Evolutionary conservation across 257 asterid species (phyloP), one percentile per base, ranked within the genome.

Genomic region (Catharanthus roseus): DNA sequence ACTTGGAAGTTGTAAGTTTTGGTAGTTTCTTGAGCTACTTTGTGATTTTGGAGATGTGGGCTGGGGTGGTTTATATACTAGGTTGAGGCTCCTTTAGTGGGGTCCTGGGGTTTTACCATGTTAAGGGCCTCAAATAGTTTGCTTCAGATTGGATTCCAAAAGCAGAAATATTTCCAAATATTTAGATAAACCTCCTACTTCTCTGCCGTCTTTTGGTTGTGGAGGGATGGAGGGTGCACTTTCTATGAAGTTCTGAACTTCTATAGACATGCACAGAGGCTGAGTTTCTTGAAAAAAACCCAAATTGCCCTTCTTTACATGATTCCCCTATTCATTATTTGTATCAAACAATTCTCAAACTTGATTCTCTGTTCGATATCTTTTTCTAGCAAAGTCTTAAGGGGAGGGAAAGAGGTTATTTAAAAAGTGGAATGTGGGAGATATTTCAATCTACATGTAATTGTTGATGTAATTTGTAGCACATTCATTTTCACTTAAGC

Each of bases 271-370:
- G 81, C 39, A 77, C 67, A 65, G 72, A 38, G 65, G 31, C 49
- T 36, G 3, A 44, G 3, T 36, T 29, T 64, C 41, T 64, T 3
- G 45, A 28, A 65, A 62, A n/a, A 75, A 26, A 29, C 70, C 31
- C 71, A 80, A 74, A 71, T 73, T 78, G 64, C 72, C 28, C 80
- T 69, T 68, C 80, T 76, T 82, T 80, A 21, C 61, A 69, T 47
- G 81, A 83, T 89, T 81, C 88, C 69, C 72, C 42, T 72, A 23
- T 78, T 87, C 83, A 79, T 85, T 85, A 89, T 73, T 85, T 83
- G 67, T 3, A 50, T 73, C 66, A 58, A 76, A 73, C 77, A 36
- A 76, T 55, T 74, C 12, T 72, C 28, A 68, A 74, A 28, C 63
- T 58, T 72, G 77, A 80, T 84, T 83, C 86, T 70, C 79, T 79